These are phyloP conservation scores for Magnusiomyces sp. DNA, from an alignment of 1,139 yeast species.

Conservation along the genomic window DNA sequence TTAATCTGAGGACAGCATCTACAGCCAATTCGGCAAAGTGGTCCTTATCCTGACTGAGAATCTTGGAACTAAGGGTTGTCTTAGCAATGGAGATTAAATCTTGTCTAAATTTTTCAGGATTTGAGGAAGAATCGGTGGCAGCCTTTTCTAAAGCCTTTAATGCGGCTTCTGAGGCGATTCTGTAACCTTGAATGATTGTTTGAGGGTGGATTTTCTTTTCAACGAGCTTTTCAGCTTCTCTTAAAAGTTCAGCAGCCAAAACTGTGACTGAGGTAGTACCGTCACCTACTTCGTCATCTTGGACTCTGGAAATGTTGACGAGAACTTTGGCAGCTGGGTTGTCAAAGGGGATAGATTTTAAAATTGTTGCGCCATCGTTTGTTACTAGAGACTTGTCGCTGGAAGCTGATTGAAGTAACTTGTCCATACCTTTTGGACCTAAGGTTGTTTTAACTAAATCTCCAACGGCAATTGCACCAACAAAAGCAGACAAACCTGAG, in stretches of 20 bases:
- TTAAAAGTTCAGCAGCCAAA: slow-evolving; percentile 77
- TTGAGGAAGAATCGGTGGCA: slow-evolving; percentile 65
- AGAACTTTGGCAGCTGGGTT: slow-evolving; percentile 98
- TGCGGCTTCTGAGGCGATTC: slow-evolving; percentile 82
- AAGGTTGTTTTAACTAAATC: slow-evolving; percentile 91
- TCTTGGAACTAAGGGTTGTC: slow-evolving; percentile 89
- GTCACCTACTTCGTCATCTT: slow-evolving; percentile 98
- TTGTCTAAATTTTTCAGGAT: slow-evolving; percentile 55
- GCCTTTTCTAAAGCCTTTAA: slow-evolving; percentile 65
- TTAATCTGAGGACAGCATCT: slow-evolving; percentile 83
- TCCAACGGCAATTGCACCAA: slow-evolving; percentile 98
- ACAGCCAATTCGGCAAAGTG: slow-evolving; percentile 86
- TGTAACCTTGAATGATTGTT: slow-evolving; percentile 90
- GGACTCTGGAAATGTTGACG: slow-evolving; percentile 92
- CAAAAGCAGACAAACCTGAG: slow-evolving; percentile 73
- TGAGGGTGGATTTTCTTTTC: slow-evolving; percentile 96
- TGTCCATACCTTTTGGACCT: slow-evolving; percentile 99
- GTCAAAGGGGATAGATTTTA: slow-evolving; percentile 89
- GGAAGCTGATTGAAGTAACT: slow-evolving; percentile 78
- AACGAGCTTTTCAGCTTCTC: slow-evolving; percentile 91
- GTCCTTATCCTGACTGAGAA: slow-evolving; percentile 88
- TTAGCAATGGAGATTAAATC: slow-evolving; percentile 83
- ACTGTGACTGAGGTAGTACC: slow-evolving; percentile 99
- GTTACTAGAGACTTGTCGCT: slow-evolving; percentile 75
- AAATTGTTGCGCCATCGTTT: slow-evolving; percentile 96